phyloP scores from a whole-genome alignment of 2,329 filamentous ascomycete genomes.

The Microsporum canis region DNA sequence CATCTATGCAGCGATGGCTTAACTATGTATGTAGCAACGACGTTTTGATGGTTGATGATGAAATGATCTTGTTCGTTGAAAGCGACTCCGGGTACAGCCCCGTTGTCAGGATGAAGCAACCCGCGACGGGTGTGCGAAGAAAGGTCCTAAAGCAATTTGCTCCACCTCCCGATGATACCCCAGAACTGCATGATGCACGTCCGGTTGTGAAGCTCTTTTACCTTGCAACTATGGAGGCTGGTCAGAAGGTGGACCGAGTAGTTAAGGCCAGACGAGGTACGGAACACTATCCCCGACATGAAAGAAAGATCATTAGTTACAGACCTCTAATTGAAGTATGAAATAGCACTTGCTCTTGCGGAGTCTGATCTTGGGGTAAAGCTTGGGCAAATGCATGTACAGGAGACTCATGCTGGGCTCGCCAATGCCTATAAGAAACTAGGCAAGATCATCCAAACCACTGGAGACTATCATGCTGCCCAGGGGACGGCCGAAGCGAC shows the following conservation, averaged over 20 bases:
- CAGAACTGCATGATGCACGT: slow-evolving; percentile 78
- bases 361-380: slow-evolving; percentile 93
- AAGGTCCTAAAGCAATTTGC: slow-evolving; percentile 98
- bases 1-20: slow-evolving; percentile 84
- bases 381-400: slow-evolving; percentile 70
- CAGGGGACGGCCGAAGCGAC: slow-evolving; percentile 95
- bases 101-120: slow-evolving; percentile 89
- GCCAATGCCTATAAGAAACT: slow-evolving; percentile 88
- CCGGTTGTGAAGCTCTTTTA: slow-evolving; percentile 94
- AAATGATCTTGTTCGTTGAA: slow-evolving; percentile 97
- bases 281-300: slow-evolving; percentile 14
- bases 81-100: slow-evolving; percentile 98
- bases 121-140: slow-evolving; percentile 84
- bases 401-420: slow-evolving; percentile 81
- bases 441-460: slow-evolving; percentile 82
- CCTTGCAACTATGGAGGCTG: slow-evolving; percentile 87
- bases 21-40: slow-evolving; percentile 89
- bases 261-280: slow-evolving; percentile 85
- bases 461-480: slow-evolving; percentile 89
- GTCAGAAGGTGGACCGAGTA: slow-evolving; percentile 88
- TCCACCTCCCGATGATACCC: slow-evolving; percentile 91
- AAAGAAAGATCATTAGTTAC: neutral
- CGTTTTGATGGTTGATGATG: slow-evolving; percentile 84
- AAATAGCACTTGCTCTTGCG: slow-evolving; percentile 69
- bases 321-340: neutral